Evolutionary conservation across 2,329 filamentous ascomycete genomes (phyloP).

Genomic region (Rugonectria rugulosa): DNA sequence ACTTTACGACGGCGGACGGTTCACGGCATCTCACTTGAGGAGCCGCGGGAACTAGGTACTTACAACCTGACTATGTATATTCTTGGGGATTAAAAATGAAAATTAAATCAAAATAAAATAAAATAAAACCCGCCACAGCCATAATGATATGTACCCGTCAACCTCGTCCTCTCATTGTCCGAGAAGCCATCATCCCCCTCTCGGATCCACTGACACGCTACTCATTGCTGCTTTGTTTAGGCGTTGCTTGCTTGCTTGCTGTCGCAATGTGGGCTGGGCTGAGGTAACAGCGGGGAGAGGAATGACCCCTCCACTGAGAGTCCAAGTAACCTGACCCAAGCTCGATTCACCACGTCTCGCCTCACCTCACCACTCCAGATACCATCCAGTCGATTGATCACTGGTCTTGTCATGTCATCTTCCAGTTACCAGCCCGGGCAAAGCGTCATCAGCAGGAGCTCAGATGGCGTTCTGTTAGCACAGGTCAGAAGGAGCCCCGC

Average conservation of each 20-base stretch:
- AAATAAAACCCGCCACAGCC: no score
- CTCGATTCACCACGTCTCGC: slow-evolving; percentile 4
- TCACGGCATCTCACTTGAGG: no score
- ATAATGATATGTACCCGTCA: no score
- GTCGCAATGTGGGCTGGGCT: slow-evolving; percentile 10
- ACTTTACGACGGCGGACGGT: no score
- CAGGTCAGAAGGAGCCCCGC: background rate
- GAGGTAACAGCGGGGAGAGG: slow-evolving; percentile 14
- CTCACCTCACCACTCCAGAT: slow-evolving; percentile 8
- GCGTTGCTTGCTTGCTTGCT: background rate
- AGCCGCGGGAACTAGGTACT: no score
- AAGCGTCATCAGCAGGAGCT: background rate
- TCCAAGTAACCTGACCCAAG: slow-evolving; percentile 9
- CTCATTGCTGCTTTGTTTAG: background rate
- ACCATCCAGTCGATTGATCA: background rate
- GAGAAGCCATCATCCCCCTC: background rate
- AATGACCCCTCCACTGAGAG: background rate
- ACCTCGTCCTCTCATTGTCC: no score
- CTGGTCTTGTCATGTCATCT: background rate
- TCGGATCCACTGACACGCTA: background rate
- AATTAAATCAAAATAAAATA: no score
- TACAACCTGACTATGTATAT: no score
- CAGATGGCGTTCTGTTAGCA: background rate
- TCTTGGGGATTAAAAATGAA: no score
- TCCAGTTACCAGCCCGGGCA: background rate